Evolutionary conservation across 2,329 filamentous ascomycete species (phyloP), one percentile per base, ranked within the genome.

Genomic region (Cladosporium sp.): DNA sequence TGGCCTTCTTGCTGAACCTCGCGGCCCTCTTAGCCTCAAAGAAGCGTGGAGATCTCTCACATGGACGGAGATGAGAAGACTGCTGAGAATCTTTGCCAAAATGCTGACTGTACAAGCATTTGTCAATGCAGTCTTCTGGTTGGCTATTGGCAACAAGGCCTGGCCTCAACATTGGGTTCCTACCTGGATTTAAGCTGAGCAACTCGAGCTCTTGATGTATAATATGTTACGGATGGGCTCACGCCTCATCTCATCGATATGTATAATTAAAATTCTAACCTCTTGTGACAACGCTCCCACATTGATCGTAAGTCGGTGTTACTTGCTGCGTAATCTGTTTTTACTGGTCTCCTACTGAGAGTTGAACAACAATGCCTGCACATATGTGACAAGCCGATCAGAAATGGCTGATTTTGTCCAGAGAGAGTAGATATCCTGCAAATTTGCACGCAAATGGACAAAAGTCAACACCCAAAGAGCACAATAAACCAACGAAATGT

Each of bases 11-110:
- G 59, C 59, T 15, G 59, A 62, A 8, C 6, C 59, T 30, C 44
- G 59, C 5, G 59, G 59, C 14, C 11, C 32, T 11, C n/a, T 62
- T 10, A 62, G 44, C 30, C 34, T 62, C 28, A 15, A n/a, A 10
- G n/a, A 62, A 21, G 59, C 59, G n/a, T 62, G 59, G 59, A 8
- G 21, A 5, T 62, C 59, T n/a, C n/a, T 62, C 12, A 51, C 59
- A 11, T 62, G 59, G 59, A 49, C 11, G 18, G 59, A 62, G 7
- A n/a, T 52, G 30, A 44, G 59, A 26, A 62, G 59, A 32, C 6
- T 62, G 12, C 18, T 51, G 30, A 30, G 34, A 2, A 7, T 28
- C 1, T 36, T 28, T 15, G n/a, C 32, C 41, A 62, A 62, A 21
- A 36, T 62, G 24, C 4, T 41, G n/a, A 32, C 47, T 30, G 44